Evolutionary conservation across 2,329 filamentous ascomycete genomes (phyloP), one percentile per base, ranked within the genome.

Genomic region (Fusarium sp.): DNA sequence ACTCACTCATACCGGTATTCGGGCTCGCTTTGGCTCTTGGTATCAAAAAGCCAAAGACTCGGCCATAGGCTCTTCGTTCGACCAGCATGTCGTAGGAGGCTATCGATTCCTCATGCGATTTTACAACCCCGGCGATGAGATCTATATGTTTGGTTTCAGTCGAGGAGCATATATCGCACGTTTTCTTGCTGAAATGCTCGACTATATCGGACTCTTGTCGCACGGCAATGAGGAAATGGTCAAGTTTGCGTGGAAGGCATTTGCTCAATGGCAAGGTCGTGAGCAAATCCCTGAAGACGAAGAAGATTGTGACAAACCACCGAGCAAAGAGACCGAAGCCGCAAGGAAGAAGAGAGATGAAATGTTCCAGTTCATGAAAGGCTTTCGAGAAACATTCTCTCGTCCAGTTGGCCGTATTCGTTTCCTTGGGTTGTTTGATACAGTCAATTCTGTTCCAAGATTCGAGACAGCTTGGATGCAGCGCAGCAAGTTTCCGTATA

Each of bases 221-320:
- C 91, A 93, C 57, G 93, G 94, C 16, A 97, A 97, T 75, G 93
- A 97, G 77, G 94, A 96, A 74, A 92, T 96, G 90, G 90, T 94
- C 57, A 86, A 88, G 8, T 97, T 97, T 78, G 93, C 93, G 1
- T 96, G 93, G 93, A 94, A 93, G 79, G 91, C 92, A 0, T 94
- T 94, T 76, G 88, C 91, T 12, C 89, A 91, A 78, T 94, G 91
- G 91, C 91, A 93, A 77, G 86, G 86, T 46, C 87, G 91, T 12
- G 31, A 82, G 84, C 83, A 85, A 85, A 81, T 80, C 15, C 82
- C 84, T 1, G 77, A 78, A 19, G 76, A 81, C 37, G 78, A 81
- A 12, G 81, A 83, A 5, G 35, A 61, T 2, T 41, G 64, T 0
- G 41, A 23, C 7, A 66, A 66, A 7, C 33, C 46, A 27, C 39